Evolutionary conservation across 352 stramenopile species (phyloP), one percentile per base, ranked within the genome.

Genomic region (Pilasporangium apinafurcum): DNA sequence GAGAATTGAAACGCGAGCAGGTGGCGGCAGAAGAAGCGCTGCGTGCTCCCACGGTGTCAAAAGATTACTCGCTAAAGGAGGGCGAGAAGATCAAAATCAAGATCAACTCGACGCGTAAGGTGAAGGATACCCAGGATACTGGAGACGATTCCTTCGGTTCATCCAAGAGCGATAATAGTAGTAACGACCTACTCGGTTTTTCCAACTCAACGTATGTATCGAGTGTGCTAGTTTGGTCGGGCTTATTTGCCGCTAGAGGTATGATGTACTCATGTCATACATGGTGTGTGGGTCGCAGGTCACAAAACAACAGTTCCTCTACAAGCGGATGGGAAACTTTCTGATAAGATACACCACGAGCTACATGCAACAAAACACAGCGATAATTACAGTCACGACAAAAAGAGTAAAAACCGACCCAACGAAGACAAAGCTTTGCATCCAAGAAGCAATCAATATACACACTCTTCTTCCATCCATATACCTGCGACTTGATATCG

Each of bases 41-140:
- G 29, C 59, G 53, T 28, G 69, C 51, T 3, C 46, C 68, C 1
- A 41, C 52, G 8, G 41, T 61, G 16, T 55, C 69, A 12, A 90
- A 94, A 33, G 85, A 96, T 72, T 97, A 96, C 57, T 92, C 69
- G 18, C 72, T 97, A 20, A 96, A 97, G 51, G 65, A 96, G 36
- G 89, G 89, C 37, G 71, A 97, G 55, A 97, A 89, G 46, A 97
- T 97, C 48, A 73, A 68, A 4, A 92, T 97, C 57, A 85, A 83
- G 43, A 75, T 87, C 48, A 87, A 85, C 50, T 64, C 62, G 12
- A 78, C 52, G 8, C 52, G 64, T 24, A 81, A 85, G 45, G 63
- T 47, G 46, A 77, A 71, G 31, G 63, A 80, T 39, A 58, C 61
- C 21, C 56, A 54, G 18, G 50, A 62, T 39, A 57, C 52, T 1